Evolutionary conservation across 2,329 filamentous ascomycete genomes (phyloP).

Genomic region (Geosmithia morbida): DNA sequence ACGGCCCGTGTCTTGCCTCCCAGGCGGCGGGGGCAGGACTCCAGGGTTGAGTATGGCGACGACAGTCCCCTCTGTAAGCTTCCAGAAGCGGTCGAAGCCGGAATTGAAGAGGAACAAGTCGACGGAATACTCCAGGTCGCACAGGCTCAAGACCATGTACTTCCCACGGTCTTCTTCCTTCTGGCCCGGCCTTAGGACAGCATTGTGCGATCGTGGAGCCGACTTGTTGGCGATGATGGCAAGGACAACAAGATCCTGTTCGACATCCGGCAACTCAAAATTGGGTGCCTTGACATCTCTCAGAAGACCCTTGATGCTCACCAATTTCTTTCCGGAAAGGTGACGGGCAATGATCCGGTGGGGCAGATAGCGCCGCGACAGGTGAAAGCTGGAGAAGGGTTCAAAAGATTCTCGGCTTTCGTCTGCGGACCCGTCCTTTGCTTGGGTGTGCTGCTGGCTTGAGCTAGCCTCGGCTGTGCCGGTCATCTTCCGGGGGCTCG

Average conservation of each 20-base stretch:
- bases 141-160: slow-evolving; percentile 84
- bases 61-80: slow-evolving; percentile 79
- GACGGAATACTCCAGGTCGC: slow-evolving; percentile 79
- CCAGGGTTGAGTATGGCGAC: slow-evolving; percentile 84
- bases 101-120: slow-evolving; percentile 87
- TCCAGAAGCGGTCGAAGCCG: slow-evolving; percentile 88
- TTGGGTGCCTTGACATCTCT: slow-evolving; percentile 69
- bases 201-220: slow-evolving; percentile 49
- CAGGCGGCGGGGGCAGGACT: slow-evolving; percentile 74
- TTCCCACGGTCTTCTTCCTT: slow-evolving; percentile 52
- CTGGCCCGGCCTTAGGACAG: slow-evolving; percentile 22
- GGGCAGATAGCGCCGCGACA: slow-evolving; percentile 70
- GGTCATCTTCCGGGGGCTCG: slow-evolving; percentile 11
- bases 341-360: slow-evolving; percentile 69
- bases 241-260: slow-evolving; percentile 81
- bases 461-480: not conserved
- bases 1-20: slow-evolving; percentile 60
- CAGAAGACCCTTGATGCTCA: slow-evolving; percentile 67
- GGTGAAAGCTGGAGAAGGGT: slow-evolving; percentile 70
- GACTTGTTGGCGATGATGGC: slow-evolving; percentile 84
- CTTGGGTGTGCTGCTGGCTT: slow-evolving; percentile 1
- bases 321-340: slow-evolving; percentile 61
- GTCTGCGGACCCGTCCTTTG: slow-evolving; percentile 22
- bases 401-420: slow-evolving; percentile 40
- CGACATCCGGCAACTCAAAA: slow-evolving; percentile 67